These are phyloP conservation scores for Cucurbita ficifolia DNA, from an alignment of 306 rosid species.

Conservation along the genomic window DNA sequence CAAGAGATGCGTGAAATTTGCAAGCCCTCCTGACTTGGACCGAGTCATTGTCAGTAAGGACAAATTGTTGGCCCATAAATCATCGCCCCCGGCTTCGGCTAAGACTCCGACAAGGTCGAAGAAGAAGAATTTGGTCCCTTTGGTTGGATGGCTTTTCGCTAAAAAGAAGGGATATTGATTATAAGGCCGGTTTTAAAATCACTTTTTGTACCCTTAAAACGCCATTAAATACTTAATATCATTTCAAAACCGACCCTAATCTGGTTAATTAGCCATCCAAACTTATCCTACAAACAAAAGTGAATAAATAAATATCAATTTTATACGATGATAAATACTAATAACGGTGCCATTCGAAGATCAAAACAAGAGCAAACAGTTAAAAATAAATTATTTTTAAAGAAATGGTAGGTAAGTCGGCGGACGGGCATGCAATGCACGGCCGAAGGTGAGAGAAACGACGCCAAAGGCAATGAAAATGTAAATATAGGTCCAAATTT, in stretches of 20 bases:
- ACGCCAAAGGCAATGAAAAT: neutral
- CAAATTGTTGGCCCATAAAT: neutral
- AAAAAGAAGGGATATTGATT: constrained; percentile 24
- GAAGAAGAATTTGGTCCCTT: constrained; percentile 36
- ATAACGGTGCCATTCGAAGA: neutral
- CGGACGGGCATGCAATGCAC: neutral
- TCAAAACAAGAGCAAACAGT: neutral
- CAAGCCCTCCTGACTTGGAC: constrained; percentile 55
- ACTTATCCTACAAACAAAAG: no score
- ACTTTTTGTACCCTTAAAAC: no score
- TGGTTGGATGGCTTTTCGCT: constrained; percentile 55
- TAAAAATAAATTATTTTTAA: constrained; percentile 1
- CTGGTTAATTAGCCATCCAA: no score
- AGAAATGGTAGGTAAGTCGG: neutral
- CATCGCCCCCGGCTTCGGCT: constrained; percentile 18
- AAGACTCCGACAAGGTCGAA: constrained; percentile 24
- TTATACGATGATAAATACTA: no score
- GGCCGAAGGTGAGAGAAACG: neutral
- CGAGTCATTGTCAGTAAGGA: constrained; percentile 28
- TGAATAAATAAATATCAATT: no score
- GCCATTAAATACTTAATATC: no score
- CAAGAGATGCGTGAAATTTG: constrained; percentile 64
- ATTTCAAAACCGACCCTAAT: no score
- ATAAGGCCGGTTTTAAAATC: no score
- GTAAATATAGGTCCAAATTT: neutral